Conservation (phyloP, 768 basidiomycete genomes). For the Ramaria sp. region DNA sequence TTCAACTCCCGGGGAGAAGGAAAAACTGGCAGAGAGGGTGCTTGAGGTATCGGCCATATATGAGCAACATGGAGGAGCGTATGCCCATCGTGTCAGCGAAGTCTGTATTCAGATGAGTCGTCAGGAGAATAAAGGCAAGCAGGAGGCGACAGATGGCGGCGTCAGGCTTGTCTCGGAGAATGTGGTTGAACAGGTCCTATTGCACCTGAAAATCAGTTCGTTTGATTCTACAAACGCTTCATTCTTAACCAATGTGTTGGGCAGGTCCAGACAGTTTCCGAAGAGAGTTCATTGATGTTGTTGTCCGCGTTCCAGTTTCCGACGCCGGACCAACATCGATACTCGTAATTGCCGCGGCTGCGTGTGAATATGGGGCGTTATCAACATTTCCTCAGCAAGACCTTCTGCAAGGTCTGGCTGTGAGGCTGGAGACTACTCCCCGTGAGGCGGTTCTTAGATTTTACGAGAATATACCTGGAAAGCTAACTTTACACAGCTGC, state of each 20-base stretch:
- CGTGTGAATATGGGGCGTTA: constrained; percentile 48
- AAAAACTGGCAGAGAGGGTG: background rate
- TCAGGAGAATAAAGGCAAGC: constrained; percentile 27
- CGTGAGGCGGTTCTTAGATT: constrained; percentile 25
- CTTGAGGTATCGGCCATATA: constrained; percentile 18
- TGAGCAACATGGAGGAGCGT: constrained; percentile 28
- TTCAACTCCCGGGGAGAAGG: background rate
- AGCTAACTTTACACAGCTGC: constrained; percentile 32
- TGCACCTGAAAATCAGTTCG: constrained; percentile 40
- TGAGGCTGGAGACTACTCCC: constrained; percentile 28
- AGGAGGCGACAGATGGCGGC: constrained; percentile 17
- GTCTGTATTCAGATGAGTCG: constrained; percentile 19
- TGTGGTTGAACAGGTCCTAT: constrained; percentile 46
- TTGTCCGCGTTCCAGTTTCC: background rate
- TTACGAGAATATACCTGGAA: no score
- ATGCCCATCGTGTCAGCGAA: constrained; percentile 41
- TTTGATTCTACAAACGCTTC: constrained; percentile 5
- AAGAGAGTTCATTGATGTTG: constrained; percentile 1
- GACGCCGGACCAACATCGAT: constrained; percentile 47
- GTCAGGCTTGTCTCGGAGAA: constrained; percentile 38
- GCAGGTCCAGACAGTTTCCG: background rate
- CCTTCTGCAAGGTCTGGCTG: constrained; percentile 36
- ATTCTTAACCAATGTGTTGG: background rate
- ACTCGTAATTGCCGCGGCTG: constrained; percentile 57
- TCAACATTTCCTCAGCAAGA: constrained; percentile 39